phyloP scores from a whole-genome alignment of 2,329 filamentous ascomycete genomes.

The Aspergillus eucalypticola region DNA sequence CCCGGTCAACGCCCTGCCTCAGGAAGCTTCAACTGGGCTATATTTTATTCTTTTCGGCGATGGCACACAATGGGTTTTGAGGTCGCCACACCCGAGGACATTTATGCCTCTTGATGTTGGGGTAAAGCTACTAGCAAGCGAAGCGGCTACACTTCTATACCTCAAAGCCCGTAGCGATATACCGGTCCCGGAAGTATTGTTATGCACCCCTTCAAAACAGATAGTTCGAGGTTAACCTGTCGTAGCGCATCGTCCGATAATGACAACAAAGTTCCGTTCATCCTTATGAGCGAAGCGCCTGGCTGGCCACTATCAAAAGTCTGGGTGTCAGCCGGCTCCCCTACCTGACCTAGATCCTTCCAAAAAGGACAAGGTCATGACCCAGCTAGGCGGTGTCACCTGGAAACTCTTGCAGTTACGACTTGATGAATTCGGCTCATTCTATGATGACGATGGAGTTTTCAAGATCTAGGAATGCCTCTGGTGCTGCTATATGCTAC shows the following conservation, averaged over 20 bases:
- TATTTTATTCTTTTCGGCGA: slow-evolving; percentile 35
- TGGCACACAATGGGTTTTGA: slow-evolving; percentile 32
- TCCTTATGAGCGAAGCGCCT: slow-evolving; percentile 36
- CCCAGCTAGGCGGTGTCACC: slow-evolving; percentile 27
- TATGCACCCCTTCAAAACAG: slow-evolving; percentile 8
- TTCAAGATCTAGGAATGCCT: slow-evolving; percentile 24
- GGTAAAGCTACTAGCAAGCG: slow-evolving; percentile 30
- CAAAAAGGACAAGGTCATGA: slow-evolving; percentile 28
- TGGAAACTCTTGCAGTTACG: slow-evolving; percentile 28
- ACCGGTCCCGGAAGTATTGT: slow-evolving; percentile 35
- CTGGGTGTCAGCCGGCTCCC: slow-evolving; percentile 20
- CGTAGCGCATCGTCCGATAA: slow-evolving; percentile 22
- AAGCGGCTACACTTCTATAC: slow-evolving; percentile 35
- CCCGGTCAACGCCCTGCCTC: slow-evolving; percentile 25
- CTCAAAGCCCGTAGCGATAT: slow-evolving; percentile 31
- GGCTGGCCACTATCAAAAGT: slow-evolving; percentile 27
- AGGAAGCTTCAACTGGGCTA: slow-evolving; percentile 35
- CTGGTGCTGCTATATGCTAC: slow-evolving; percentile 22
- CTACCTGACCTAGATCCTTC: slow-evolving; percentile 10
- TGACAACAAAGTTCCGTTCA: slow-evolving; percentile 34
- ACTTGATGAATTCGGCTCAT: slow-evolving; percentile 31
- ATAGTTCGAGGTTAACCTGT: slow-evolving; percentile 6
- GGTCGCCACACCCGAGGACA: slow-evolving; percentile 25
- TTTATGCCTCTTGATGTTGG: slow-evolving; percentile 22
- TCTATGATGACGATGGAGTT: slow-evolving; percentile 27